Evolutionary conservation across 441 rosid genomes (phyloP), one percentile per base, ranked within the genome.

Genomic region (Jatropha multifida): DNA sequence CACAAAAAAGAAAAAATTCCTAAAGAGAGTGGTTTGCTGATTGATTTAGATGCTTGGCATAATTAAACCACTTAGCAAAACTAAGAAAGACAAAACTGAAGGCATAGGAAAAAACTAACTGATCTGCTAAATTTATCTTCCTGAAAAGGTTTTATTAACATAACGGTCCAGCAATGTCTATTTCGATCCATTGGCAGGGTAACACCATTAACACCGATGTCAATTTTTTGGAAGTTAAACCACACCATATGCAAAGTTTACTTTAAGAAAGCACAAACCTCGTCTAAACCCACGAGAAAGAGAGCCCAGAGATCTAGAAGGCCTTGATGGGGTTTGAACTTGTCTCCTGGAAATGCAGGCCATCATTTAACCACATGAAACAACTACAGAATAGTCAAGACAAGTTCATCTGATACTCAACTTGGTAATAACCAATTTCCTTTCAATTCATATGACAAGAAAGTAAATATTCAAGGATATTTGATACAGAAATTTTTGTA

Each of bases 301-400:
- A 76, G 86, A 86, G 81, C 95, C 84, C 44, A 92, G 86, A 54
- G 98, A 84, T 85, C 94, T 85, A 15, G 92, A 85, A 71, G 97
- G 88, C 85, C 91, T 88, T 49, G 97, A 80, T 3, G 89, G 88
- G 23, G 90, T 76, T 82, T 85, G 88, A 55, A 86, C 86, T 83
- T 92, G 98, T 83, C 89, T 85, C 88, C 97, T 92, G 77, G 3
- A 77, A 65, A 68, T 58, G 27, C 68, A 84, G 40, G 27, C 65
- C 67, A 69, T 71, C 38, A 48, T 63, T 63, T 49, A 37, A 63
- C 49, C 49, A 63, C 37, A 62, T 32, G 17, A 60, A 17, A 54
- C 17, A 42, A 14, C 58, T 48, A 59, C 44, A 61, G 20, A 48
- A 68, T 7, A 49, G 38, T 41, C 56, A 71, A 58, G 61, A 7